Percentiles rank a stretch among this genome's conserved stretches.
Conservation (phyloP, 305 asterid genomes). For the Rubia peregrina region DNA sequence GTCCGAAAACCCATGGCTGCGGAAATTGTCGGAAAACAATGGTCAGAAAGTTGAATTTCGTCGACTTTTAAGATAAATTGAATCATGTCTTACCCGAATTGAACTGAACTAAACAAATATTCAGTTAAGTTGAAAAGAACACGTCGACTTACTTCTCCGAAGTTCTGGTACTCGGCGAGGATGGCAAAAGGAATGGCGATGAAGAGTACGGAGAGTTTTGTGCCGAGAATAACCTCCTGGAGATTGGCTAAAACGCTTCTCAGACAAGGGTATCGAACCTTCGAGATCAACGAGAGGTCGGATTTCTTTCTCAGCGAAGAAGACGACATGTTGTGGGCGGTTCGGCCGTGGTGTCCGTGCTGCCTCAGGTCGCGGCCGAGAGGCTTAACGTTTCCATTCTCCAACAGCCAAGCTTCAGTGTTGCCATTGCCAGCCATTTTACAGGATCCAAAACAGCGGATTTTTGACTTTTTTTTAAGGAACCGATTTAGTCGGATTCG, state of each 20-base stretch:
- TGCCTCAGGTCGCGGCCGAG: conserved; percentile 44
- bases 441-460: neutral
- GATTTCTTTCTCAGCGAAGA: conserved; percentile 66
- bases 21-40: neutral
- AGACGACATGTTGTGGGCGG: conserved; percentile 60
- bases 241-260: conserved; percentile 40
- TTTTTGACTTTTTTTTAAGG: too few species aligned
- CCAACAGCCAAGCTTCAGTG: conserved; percentile 37
- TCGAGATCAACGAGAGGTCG: conserved; percentile 40
- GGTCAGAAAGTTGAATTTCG: too few species aligned
- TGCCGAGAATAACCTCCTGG: conserved; percentile 66
- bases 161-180: conserved; percentile 32
- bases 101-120: too few species aligned
- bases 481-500: neutral
- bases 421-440: conserved; percentile 18
- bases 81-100: too few species aligned
- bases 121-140: too few species aligned
- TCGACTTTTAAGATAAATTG: too few species aligned
- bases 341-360: conserved; percentile 26
- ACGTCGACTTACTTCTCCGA: conserved; percentile 38
- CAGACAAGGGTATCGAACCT: conserved; percentile 27
- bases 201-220: conserved; percentile 53
- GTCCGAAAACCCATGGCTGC: conserved; percentile 70
- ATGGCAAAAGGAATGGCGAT: conserved; percentile 68
- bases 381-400: conserved; percentile 43